Evolutionary conservation across 2,329 filamentous ascomycete species (phyloP), one percentile per base, ranked within the genome.

Genomic region (Colletotrichum australisinense): DNA sequence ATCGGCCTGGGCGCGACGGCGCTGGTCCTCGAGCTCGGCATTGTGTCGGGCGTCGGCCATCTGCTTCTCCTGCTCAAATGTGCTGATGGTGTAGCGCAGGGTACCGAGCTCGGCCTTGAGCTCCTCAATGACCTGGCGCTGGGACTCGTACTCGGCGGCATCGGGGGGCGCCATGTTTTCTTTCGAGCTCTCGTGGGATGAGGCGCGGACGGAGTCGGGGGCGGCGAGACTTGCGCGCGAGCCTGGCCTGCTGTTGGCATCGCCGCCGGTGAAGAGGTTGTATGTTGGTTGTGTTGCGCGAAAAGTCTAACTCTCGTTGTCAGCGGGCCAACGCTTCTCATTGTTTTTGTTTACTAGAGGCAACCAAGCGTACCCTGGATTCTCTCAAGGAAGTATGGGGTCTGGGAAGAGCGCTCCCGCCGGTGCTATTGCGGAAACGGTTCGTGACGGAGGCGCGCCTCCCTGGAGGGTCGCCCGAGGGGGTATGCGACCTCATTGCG

Each of bases 71-170:
- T 98, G 94, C 78, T 96, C 95, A 66, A 94, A 86, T 22, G 94
- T 96, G 78, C 95, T 94, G 76, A 98, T 88, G 72, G 96, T 94
- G 84, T 98, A 99, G 74, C 92, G 93, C 63, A 98, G 86, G 0
- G 95, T 94, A 74, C 95, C 97, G 55, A 98, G 87, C 82, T 98
- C 95, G 2, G 96, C 94, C 79, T 96, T 95, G 30, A 98, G 88
- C 76, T 95, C 93, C 79, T 98, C 95, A 73, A 88, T 89, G 46
- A 85, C 85, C 68, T 84, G 87, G 62, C 87, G 85, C 79, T 89
- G 89, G 58, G 85, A 86, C 78, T 91, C 89, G 78, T 90, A 90
- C 68, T 88, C 86, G 72, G 90, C 87, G n/a, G 86, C 86, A 72
- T 91, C 89, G 1, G 88, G 84, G 0, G 90, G 89, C 38, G 88